Base-by-base conservation (phyloP, 352 stramenopile genomes). In the Phytophthora tubulina region DNA sequence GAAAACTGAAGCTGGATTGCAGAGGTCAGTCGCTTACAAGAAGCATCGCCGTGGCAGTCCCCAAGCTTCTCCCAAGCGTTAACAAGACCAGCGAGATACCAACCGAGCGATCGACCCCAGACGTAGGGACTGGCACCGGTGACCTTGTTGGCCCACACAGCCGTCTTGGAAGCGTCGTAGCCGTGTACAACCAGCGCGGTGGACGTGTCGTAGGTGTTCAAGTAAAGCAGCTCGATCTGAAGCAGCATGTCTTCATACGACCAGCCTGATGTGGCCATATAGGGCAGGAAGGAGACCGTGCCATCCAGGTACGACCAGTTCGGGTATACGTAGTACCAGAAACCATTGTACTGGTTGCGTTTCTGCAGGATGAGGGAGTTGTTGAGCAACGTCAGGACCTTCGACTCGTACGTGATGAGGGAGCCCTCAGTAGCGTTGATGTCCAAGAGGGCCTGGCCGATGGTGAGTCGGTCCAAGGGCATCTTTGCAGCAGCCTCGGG, bases 261-360 rank as follows among this genome's bases (percentile, higher is more conserved):
- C 70, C 70, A 77, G 13, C 70, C 57, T 15, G 70, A 35, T 15
- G 70, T 59, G 15, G 64, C 70, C 70, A 77, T 77, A 46, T 77
- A 77, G 3, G 70, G 70, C 31, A 77, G 64, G 33, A 73, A 74
- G 50, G 70, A 77, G 6, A 77, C 64, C 5, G 70, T 38, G 27
- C 70, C 70, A 11, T 77, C 70, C n/a, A 77, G 53, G 45, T 77
- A 77, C 45, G 70, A 77, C 70, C 64, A 77, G 65, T 70, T 46
- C 10, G 58, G 64, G 52, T 77, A 77, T 27, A 77, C 70, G 31
- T 74, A 77, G 53, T 77, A 77, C 70, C 70, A 77, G 53, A 77
- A 67, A 10, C 70, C 70, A 15, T 73, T 67, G 64, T 60, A 67
- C 64, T 73, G 46, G 64, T 74, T 77, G 9, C 70, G 70, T 13